Percentiles rank a stretch among this genome's conserved stretches.
Evolutionary conservation across 2,329 filamentous ascomycete genomes (phyloP).

Genomic region (Fusarium xyrophilum): DNA sequence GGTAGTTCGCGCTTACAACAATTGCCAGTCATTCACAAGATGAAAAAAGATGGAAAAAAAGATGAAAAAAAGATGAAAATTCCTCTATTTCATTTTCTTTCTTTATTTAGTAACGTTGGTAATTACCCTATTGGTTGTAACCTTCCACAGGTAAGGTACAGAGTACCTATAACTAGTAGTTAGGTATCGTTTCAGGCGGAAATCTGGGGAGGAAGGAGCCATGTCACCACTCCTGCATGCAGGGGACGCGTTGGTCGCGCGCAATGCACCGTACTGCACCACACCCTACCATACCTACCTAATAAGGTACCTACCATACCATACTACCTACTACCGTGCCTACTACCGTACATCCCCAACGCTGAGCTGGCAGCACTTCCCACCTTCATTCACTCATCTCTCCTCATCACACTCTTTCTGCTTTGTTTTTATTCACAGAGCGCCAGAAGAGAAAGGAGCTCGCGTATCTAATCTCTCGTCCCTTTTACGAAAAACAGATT

Average conservation of each 20-base stretch:
- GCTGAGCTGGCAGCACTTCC: conserved; percentile 20
- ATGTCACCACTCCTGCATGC: conserved; percentile 19
- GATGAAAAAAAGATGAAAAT: no score
- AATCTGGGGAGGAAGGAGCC: background rate
- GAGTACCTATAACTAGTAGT: no score
- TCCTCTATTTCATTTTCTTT: background rate
- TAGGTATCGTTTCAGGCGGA: conserved; percentile 2
- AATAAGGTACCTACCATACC: background rate
- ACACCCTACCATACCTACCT: background rate
- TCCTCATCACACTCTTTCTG: conserved; percentile 22
- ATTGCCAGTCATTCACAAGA: background rate
- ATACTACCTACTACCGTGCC: no score
- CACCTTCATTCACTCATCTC: conserved; percentile 28
- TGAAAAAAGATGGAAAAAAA: no score
- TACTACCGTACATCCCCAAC: conserved; percentile 22
- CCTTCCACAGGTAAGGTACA: background rate
- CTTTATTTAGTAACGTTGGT: background rate
- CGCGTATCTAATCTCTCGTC: background rate
- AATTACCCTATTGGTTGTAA: background rate
- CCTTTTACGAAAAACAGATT: background rate
- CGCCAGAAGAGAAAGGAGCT: background rate
- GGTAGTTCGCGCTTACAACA: background rate
- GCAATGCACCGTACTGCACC: conserved; percentile 4
- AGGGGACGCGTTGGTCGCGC: conserved; percentile 37
- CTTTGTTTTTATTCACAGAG: conserved; percentile 18